Evolutionary conservation across 1,284 basidiomycete species (phyloP), one percentile per base, ranked within the genome.

Genomic region (Cryptococcus sp.): DNA sequence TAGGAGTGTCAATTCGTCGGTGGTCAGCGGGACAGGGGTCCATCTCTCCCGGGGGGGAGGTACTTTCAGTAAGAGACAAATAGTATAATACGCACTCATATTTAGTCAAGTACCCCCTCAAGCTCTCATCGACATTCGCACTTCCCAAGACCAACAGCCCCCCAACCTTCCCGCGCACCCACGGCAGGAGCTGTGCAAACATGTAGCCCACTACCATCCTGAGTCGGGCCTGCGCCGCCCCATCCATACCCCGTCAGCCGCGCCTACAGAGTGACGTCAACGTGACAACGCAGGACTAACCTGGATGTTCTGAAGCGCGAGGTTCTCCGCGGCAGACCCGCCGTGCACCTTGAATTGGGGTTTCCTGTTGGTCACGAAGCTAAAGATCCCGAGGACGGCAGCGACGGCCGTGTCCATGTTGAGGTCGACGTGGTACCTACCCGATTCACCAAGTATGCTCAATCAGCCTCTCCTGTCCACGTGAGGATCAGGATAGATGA

Each of bases 271-370:
- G n/a, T n/a, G n/a, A n/a, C n/a, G n/a, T n/a, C n/a, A n/a, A n/a
- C n/a, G n/a, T n/a, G n/a, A n/a, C n/a, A n/a, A n/a, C n/a, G n/a
- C n/a, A 11, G 9, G 0, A 53, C 73, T 49, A 59, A 86, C 88
- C 77, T 98, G 95, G 49, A 98, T 98, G 72, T 99, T 98, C 73
- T 99, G 96, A 75, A 98, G 79, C 3, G 96, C 96, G 28, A 98
- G 79, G 72, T 98, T 99, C 80, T 98, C 95, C 12, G 89, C 89
- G 36, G 80, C 77, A 1, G 84, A 82, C 0, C 95, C 96, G 5
- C 96, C 96, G 64, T 97, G 91, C 1, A 86, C 87, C 54, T 87
- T 84, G 80, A 94, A 98, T 55, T 82, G 84, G 0, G 96, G 96
- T 53, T 83, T 87, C 54, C 82, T 78, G 2, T 88, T 87, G 0